A percentile compares a stretch with the other conserved stretches of the same genome.
These are phyloP conservation scores for Tilletia indica DNA, from an alignment of 1,284 basidiomycete genomes.

Conservation along the genomic window DNA sequence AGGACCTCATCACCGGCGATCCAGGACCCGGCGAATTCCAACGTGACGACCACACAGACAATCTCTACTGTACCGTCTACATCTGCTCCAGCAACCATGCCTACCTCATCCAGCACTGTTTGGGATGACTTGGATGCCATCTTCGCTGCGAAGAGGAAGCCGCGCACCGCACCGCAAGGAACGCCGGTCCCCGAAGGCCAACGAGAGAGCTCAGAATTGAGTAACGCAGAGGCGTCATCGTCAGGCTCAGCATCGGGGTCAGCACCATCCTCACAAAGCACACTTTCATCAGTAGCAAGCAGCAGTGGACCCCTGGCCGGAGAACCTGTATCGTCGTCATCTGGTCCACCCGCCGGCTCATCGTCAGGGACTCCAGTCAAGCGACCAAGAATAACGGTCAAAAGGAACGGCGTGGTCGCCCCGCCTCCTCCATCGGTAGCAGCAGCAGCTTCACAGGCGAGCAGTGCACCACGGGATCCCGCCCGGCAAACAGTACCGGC, in stretches of 20 bases:
- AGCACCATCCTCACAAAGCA: neutral
- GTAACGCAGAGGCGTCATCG: neutral
- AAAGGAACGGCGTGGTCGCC: neutral
- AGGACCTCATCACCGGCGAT: neutral
- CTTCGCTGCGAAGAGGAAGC: neutral
- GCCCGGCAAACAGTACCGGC: too few relatives aligned
- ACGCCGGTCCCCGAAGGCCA: too few relatives aligned
- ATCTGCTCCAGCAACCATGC: neutral
- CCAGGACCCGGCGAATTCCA: neutral
- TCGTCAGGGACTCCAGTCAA: neutral
- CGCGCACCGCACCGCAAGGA: neutral
- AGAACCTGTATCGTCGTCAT: too few relatives aligned
- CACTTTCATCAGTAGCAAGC: too few relatives aligned
- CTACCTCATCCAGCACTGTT: neutral
- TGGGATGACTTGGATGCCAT: neutral
- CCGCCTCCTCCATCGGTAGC: neutral
- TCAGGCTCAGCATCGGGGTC: neutral
- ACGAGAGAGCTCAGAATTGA: too few relatives aligned
- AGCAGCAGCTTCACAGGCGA: neutral
- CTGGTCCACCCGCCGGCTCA: too few relatives aligned
- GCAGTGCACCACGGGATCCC: too few relatives aligned
- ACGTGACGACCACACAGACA: neutral
- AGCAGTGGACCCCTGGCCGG: too few relatives aligned
- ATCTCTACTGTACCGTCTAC: neutral
- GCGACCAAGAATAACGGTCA: constrained; percentile 5